Base-by-base conservation (phyloP, 2,329 filamentous ascomycete species). In the Paracoccidioides brasiliensis region DNA sequence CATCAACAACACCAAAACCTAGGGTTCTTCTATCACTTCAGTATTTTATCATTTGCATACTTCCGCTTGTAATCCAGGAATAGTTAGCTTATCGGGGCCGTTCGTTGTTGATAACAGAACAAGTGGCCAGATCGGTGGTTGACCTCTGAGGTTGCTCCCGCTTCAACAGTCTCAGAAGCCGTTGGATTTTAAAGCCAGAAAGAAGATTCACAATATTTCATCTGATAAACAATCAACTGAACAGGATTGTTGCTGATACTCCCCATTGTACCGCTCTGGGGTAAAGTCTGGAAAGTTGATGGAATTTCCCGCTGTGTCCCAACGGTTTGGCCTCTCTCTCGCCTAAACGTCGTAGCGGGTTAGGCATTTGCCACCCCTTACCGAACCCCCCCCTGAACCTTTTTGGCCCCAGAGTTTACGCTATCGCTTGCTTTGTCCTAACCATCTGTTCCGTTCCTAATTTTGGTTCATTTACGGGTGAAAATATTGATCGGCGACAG, bases 351-450 rank as follows among this genome's bases (percentile, higher is more conserved):
- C 46, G 49, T 41, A 8, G 48, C 35, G 22, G 37, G 15, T 14
- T 50, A 37, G 33, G 33, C 46, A 52, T 52, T 52, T 41, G 49
- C 49, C 49, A 52, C 49, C 9, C 5, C 10, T 5, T 52, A n/a
- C 49, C n/a, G 15, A 41, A 7, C 10, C 30, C 10, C 45, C 49
- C 49, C 49, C 12, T 50, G 0, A n/a, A n/a, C 49, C 22, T 40
- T 12, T 32, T 3, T 30, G 14, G 49, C 10, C 6, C 41, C 35
- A 52, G 37, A 52, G 49, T 52, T 52, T n/a, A 41, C 49, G 38
- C 49, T 40, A 52, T 52, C 22, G 49, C 37, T 52, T 41, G 15
- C 49, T 52, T 52, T 52, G 49, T 52, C 33, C 37, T 30, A 28
- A 41, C 49, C 37, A 32, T 41, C 49, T 15, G 6, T 28, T 35